phyloP scores from a whole-genome alignment of 2,329 filamentous ascomycete genomes.

The Apiospora pterosperma region DNA sequence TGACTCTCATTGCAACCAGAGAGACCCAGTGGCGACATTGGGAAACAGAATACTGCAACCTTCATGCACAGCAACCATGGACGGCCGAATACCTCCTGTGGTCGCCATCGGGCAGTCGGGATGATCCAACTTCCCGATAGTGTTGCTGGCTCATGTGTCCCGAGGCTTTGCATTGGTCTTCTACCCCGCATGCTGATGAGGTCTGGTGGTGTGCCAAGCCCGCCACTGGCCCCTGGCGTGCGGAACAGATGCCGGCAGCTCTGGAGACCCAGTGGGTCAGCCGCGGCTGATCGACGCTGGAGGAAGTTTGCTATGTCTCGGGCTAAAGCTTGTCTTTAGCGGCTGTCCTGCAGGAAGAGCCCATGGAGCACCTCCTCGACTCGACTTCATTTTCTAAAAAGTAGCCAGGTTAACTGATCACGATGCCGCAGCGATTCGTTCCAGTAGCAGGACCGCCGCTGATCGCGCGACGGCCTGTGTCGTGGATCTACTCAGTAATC shows the following conservation, averaged over 20 bases:
- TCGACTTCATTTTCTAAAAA: neutral
- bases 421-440: neutral
- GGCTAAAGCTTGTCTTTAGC: rapidly evolving
- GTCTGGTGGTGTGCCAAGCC: neutral
- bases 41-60: no score
- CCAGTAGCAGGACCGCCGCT: slow-evolving; percentile 11
- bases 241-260: neutral
- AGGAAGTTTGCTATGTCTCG: neutral
- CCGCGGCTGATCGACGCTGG: neutral
- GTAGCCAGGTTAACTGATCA: no score
- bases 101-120: no score
- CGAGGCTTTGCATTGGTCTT: neutral
- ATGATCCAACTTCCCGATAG: no score
- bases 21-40: no score
- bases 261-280: neutral
- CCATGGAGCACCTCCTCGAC: neutral
- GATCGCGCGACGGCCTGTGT: slow-evolving; percentile 15
- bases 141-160: no score
- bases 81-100: no score
- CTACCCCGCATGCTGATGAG: neutral
- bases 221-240: neutral
- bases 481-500: slow-evolving; percentile 14
- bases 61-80: no score
- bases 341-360: neutral
- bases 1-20: no score